Conservation (phyloP, 331 rosid species). For the Telfairia occidentalis region DNA sequence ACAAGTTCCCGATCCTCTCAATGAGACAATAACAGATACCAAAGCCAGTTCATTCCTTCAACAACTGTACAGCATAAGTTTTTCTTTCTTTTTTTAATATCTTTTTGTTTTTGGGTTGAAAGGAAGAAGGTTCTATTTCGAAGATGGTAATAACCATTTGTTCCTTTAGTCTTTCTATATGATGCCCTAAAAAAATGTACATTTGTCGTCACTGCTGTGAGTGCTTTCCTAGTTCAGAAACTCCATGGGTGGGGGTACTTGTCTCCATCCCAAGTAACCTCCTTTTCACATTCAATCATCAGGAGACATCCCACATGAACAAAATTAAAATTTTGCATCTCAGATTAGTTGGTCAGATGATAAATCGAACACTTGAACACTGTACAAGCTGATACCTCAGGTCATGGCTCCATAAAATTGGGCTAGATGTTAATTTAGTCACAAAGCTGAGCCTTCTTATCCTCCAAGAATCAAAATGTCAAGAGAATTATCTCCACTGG, state of each 20-base stretch:
- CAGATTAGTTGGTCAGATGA: constrained; percentile 25
- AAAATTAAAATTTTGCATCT: constrained; percentile 5
- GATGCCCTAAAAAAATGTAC: constrained; percentile 32
- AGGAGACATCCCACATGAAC: constrained; percentile 17
- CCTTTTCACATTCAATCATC: constrained; percentile 18
- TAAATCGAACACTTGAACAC: constrained; percentile 22
- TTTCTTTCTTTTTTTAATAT: background rate
- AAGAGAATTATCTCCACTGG: background rate
- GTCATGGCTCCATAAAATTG: background rate
- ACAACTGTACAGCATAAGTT: background rate
- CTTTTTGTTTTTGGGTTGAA: background rate
- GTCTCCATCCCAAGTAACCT: background rate
- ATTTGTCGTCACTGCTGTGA: constrained; percentile 33
- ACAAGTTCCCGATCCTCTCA: constrained; percentile 1
- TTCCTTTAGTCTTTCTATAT: constrained; percentile 26
- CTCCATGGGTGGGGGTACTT: constrained; percentile 7
- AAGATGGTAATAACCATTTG: constrained; percentile 2
- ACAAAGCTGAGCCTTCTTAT: background rate
- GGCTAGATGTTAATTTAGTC: background rate
- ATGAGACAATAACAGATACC: background rate
- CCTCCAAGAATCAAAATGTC: background rate
- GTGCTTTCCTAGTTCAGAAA: constrained; percentile 24
- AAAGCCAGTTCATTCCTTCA: background rate
- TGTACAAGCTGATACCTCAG: constrained; percentile 15
- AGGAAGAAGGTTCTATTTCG: background rate